phyloP scores from a whole-genome alignment of 179 eudicot genomes.

The Corrigiola litoralis region DNA sequence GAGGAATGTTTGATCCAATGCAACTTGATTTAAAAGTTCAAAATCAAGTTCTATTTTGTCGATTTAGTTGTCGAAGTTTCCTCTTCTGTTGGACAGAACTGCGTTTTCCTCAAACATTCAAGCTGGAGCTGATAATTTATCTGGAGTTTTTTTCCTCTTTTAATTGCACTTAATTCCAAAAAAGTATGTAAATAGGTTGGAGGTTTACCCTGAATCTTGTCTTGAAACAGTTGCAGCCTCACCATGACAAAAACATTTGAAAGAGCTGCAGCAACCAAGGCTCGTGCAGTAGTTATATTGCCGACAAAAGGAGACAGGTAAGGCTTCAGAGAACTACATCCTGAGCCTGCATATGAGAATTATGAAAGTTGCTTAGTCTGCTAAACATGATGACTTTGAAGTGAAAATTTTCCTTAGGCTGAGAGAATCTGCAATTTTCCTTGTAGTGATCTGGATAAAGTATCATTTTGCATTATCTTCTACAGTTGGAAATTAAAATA shows the following conservation, averaged over 20 bases:
- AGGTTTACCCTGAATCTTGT: conserved; percentile 18
- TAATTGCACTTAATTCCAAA: neutral
- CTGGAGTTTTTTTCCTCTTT: neutral
- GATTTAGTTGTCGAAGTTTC: too few relatives aligned
- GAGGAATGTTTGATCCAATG: too few relatives aligned
- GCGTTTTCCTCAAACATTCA: too few relatives aligned
- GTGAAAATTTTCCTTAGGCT: neutral
- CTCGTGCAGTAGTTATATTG: conserved; percentile 86
- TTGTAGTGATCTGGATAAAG: neutral
- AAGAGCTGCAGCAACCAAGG: conserved; percentile 93
- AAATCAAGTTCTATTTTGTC: too few relatives aligned
- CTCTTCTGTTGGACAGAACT: too few relatives aligned
- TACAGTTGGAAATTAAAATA: neutral
- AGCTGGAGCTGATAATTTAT: neutral
- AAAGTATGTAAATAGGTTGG: neutral
- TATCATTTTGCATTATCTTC: too few relatives aligned
- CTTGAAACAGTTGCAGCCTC: conserved; percentile 70
- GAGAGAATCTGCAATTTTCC: neutral
- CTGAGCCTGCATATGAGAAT: neutral
- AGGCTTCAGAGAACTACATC: conserved; percentile 3
- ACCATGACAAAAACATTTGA: conserved; percentile 83
- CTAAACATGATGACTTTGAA: neutral
- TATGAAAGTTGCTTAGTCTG: neutral
- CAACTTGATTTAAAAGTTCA: too few relatives aligned
- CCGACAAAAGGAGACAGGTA: conserved; percentile 87